Conservation (phyloP, 306 rosid species). For the Fagus sylvatica region DNA sequence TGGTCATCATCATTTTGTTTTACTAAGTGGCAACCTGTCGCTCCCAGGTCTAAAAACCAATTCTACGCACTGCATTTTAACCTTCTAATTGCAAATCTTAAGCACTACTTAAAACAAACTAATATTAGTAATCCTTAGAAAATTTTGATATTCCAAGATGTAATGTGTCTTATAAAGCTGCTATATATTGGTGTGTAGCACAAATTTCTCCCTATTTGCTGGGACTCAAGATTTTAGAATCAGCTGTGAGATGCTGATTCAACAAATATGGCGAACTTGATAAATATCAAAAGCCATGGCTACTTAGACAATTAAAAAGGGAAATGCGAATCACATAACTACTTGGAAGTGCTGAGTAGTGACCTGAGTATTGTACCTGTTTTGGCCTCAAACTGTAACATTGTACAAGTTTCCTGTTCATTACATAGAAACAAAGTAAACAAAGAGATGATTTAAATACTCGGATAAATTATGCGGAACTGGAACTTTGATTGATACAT, state of each 20-base stretch:
- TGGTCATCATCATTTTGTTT: neutral
- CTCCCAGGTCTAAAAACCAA: neutral
- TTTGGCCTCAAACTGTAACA: neutral
- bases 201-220: neutral
- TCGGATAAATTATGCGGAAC: neutral
- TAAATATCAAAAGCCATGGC: neutral
- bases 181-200: neutral
- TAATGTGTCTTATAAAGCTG: neutral
- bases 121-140: neutral
- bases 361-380: constrained; percentile 1
- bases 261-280: neutral
- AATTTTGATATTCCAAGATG: neutral
- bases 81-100: neutral
- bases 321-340: neutral
- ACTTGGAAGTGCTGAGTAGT: neutral
- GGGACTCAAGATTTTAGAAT: neutral
- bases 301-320: neutral
- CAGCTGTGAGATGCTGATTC: neutral
- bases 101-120: neutral
- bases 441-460: neutral
- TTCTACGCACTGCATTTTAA: neutral
- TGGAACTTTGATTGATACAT: neutral
- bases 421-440: neutral
- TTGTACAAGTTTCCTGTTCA: constrained; percentile 12
- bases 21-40: neutral